Base-by-base conservation (phyloP, 2,329 filamentous ascomycete species). In the Ophiostoma novo-ulmi region DNA sequence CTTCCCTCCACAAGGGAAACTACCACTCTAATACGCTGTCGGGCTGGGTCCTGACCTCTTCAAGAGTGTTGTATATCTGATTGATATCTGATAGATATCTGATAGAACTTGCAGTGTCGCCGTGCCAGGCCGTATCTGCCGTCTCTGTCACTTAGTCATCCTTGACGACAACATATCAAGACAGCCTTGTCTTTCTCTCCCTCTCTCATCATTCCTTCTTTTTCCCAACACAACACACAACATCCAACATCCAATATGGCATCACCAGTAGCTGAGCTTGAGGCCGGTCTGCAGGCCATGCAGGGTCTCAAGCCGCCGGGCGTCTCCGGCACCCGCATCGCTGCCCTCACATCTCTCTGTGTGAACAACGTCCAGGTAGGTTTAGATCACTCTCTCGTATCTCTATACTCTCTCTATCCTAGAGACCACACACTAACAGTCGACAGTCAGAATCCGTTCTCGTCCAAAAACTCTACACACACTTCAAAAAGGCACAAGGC, bases 391-490 rank as follows among this genome's bases (percentile, higher is more conserved):
- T 22, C 3, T 13, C 22, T 31, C 10, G 22, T 35, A 35, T 44
- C 44, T 5, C 5, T 61, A 31, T 41, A 17, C 71, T 71, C 69
- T 31, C 31, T 31, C 31, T 31, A 31, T 31, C 31, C 31, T 31
- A 31, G 31, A 22, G 70, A 74, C 68, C 26, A 58, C 36, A 35
- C 11, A 52, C 69, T 68, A 39, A 64, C 35, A n/a, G 3, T 31
- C 22, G 5, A 8, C 48, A 97, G 95, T 94, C 91, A 81, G 94
- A 98, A 83, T 95, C 93, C 70, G 89, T 94, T 76, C 89, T 99
- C 78, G 92, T 98, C 77, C 93, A 97, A 80, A 97, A 97, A 80
- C 91, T 99, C 78, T 97, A 92, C 82, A 96, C 94, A 75, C 94
- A 97, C 78, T 96, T 98, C 86, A 97, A 96, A 82, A 97, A 95